phyloP scores from a whole-genome alignment of 2,329 filamentous ascomycete genomes.

The Neodidymelliopsis sp. region DNA sequence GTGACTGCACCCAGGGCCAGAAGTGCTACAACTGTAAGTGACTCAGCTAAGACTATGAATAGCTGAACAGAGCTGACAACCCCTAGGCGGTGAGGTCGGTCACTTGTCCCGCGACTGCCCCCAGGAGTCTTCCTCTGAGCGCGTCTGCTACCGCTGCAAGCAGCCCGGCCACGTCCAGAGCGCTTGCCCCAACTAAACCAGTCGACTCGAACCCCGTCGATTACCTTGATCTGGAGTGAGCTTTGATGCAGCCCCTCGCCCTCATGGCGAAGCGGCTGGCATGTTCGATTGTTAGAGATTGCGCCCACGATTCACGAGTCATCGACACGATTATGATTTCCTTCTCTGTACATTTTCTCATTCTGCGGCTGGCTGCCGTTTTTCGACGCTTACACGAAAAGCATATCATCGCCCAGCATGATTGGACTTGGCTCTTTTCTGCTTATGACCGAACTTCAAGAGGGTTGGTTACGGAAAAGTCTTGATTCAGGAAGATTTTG shows the following conservation, averaged over 20 bases:
- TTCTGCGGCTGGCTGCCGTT: conserved; percentile 50
- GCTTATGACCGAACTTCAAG: conserved; percentile 42
- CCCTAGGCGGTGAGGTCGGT: conserved; percentile 77
- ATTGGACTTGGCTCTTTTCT: conserved; percentile 47
- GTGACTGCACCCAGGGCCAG: conserved; percentile 98
- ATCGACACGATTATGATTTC: conserved; percentile 49
- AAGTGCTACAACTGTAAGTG: conserved; percentile 98
- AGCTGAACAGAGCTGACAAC: conserved; percentile 32
- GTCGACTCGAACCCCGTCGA: conserved; percentile 32
- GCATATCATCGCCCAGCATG: conserved; percentile 48
- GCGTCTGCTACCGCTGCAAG: conserved; percentile 98
- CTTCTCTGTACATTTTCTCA: conserved; percentile 51
- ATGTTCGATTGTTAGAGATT: conserved; percentile 39
- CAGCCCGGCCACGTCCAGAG: conserved; percentile 90
- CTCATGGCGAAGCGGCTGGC: conserved; percentile 27
- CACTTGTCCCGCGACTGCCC: conserved; percentile 97
- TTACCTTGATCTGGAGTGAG: conserved; percentile 40
- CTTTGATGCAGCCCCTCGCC: conserved; percentile 36
- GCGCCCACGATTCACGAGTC: conserved; percentile 38
- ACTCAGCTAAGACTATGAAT: neutral
- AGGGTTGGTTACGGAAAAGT: conserved; percentile 47
- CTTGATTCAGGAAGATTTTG: conserved; percentile 45
- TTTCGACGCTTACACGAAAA: conserved; percentile 49
- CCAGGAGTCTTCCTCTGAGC: conserved; percentile 87
- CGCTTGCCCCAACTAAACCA: conserved; percentile 81